Percentiles rank a stretch among this genome's conserved stretches.
phyloP scores from a whole-genome alignment of 2,329 filamentous ascomycete species.

The Trichoderma citrinoviride region DNA sequence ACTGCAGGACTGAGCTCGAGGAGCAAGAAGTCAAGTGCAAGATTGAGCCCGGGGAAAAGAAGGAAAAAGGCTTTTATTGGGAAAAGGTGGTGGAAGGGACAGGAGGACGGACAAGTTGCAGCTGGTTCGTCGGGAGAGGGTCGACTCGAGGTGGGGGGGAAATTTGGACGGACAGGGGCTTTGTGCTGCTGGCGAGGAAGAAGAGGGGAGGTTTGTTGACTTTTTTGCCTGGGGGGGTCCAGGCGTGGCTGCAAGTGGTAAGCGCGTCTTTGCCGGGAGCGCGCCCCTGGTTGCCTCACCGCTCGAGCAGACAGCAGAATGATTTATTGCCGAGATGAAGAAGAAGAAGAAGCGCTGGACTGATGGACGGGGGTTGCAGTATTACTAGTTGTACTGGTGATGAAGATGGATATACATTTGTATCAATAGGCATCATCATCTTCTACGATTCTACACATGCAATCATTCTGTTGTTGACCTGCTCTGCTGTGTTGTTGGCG shows the following conservation, averaged over 20 bases:
- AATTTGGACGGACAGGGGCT: conserved; percentile 43
- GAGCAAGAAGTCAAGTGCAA: conserved; percentile 27
- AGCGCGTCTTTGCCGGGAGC: conserved; percentile 32
- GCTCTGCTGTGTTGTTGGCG: background rate
- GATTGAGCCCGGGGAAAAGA: conserved; percentile 28
- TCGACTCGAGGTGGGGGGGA: conserved; percentile 43
- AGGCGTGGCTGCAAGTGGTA: conserved; percentile 36
- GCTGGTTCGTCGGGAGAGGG: conserved; percentile 27
- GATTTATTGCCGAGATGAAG: conserved; percentile 15
- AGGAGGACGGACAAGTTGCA: conserved; percentile 26
- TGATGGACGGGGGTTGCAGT: background rate
- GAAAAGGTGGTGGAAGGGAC: conserved; percentile 28
- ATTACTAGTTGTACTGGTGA: too few relatives aligned
- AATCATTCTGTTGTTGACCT: background rate
- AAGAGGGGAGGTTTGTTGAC: conserved; percentile 40
- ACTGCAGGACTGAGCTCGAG: conserved; percentile 28
- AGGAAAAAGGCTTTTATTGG: conserved; percentile 29
- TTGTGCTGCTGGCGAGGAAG: background rate
- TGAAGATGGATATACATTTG: too few relatives aligned
- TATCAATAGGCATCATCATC: too few relatives aligned
- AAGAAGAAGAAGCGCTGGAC: background rate
- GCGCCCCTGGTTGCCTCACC: conserved; percentile 24
- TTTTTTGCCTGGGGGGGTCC: conserved; percentile 26
- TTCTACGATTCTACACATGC: background rate
- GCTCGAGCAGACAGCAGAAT: conserved; percentile 17